Base-by-base conservation (phyloP, 2,329 filamentous ascomycete genomes). In the Alternaria ventricosa region DNA sequence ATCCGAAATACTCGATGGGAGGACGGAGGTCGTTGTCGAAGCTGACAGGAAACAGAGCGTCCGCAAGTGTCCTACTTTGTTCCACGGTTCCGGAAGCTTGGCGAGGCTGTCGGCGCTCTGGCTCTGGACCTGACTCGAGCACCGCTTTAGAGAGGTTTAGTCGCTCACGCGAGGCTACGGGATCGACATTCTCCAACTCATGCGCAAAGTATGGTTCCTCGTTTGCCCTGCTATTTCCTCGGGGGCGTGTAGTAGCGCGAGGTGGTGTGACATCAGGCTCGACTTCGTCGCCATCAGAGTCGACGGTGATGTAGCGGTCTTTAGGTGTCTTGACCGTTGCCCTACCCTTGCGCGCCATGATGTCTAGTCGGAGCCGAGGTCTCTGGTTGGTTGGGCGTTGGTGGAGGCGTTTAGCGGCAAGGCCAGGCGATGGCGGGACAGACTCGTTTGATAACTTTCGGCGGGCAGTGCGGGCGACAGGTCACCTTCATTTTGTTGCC, bases 361-460 rank as follows among this genome's bases (percentile, higher is more conserved):
- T 33, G 63, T 62, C 44, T 57, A 50, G 61, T 44, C 46, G 11
- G 44, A 18, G 67, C 63, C 47, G 36, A 64, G 70, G 64, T 61
- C 69, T 68, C 69, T 65, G 46, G 63, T 44, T 72, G 71, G 71
- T 53, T 64, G 65, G 51, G 64, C 64, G 64, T 43, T 41, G 51
- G 64, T 36, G 50, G 58, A 61, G 47, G 57, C 55, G 61, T 59
- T 60, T 41, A 66, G 69, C 65, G 74, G 72, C 72, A 68, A 69
- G 62, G 62, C 68, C 64, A 72, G 67, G 71, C 69, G 64, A 71
- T 51, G 66, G 71, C 69, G 73, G 71, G 67, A 70, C 64, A 55
- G 55, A 68, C 68, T 67, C 64, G 67, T 60, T 71, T 54, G 70
- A 72, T 55, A 67, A 69, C 63, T 66, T 69, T 70, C 69, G 68